Evolutionary conservation across 176 grass and related monocot species (phyloP).

Genomic region (Tillandsia leiboldiana): DNA sequence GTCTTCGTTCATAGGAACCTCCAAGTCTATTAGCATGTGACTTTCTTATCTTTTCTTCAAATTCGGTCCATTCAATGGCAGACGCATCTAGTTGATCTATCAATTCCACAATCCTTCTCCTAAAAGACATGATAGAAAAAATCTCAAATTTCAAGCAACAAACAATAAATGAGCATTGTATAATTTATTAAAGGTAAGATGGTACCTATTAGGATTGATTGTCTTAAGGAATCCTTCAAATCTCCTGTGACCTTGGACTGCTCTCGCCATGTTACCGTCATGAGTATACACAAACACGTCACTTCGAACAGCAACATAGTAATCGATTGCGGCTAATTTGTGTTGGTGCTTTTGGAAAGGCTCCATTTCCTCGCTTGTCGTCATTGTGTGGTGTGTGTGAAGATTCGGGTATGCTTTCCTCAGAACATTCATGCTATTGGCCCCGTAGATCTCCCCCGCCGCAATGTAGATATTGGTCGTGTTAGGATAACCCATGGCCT

Average conservation of each 20-base stretch:
- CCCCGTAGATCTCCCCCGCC: slow-evolving; percentile 22
- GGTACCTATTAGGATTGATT: slow-evolving; percentile 7
- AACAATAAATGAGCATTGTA: not conserved
- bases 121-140: not conserved
- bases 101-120: not conserved
- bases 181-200: not conserved
- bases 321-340: slow-evolving; percentile 13
- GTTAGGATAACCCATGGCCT: slow-evolving; percentile 28
- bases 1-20: not conserved
- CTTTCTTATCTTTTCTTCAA: not conserved
- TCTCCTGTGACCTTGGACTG: slow-evolving; percentile 20
- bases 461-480: slow-evolving; percentile 20
- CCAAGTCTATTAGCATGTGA: slow-evolving; percentile 1
- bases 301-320: not conserved
- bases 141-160: not conserved
- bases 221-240: slow-evolving; percentile 15
- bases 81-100: not conserved
- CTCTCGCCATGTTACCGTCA: slow-evolving; percentile 26
- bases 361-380: not conserved
- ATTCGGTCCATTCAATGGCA: not conserved
- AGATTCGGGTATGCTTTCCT: slow-evolving; percentile 11
- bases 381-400: slow-evolving; percentile 3
- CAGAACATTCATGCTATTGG: slow-evolving; percentile 12
- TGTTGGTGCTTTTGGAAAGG: slow-evolving; percentile 1
- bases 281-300: slow-evolving; percentile 21